Evolutionary conservation across 208 protist genomes (phyloP).

Genomic region (Spongospora subterranea): DNA sequence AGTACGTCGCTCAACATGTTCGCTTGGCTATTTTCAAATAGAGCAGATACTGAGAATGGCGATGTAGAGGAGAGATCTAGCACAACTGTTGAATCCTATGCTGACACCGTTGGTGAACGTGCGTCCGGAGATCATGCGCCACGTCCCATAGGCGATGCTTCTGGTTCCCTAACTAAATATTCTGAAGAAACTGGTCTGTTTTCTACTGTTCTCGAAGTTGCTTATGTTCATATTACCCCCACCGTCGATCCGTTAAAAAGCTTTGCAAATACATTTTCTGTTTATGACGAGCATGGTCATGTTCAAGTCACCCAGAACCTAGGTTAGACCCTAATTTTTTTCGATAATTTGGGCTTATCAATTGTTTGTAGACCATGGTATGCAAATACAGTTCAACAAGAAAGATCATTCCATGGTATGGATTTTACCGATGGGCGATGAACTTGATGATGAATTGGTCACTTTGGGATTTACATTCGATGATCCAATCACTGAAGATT

Average conservation of each 20-base stretch:
- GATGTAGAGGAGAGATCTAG: no score
- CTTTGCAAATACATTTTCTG: neutral
- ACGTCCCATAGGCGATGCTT: no score
- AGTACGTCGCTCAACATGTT: no score
- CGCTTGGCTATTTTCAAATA: no score
- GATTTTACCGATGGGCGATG: constrained; percentile 28
- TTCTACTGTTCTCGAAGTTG: neutral
- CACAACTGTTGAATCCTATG: no score
- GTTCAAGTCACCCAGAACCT: neutral
- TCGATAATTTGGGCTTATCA: neutral
- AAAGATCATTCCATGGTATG: constrained; percentile 49
- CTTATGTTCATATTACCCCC: neutral
- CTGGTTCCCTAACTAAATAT: neutral
- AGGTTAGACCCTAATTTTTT: neutral
- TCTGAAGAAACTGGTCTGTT: neutral
- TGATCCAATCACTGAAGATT: constrained; percentile 31
- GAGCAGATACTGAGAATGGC: no score
- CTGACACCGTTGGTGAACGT: no score
- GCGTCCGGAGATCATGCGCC: no score
- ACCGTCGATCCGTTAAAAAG: neutral
- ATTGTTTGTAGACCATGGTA: constrained; percentile 12
- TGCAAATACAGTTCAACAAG: neutral
- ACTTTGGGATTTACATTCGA: constrained; percentile 31
- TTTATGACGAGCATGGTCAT: neutral
- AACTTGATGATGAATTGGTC: constrained; percentile 9